These are phyloP conservation scores for Trichophyton benhamiae DNA, from an alignment of 2,329 filamentous ascomycete genomes.

Conservation along the genomic window DNA sequence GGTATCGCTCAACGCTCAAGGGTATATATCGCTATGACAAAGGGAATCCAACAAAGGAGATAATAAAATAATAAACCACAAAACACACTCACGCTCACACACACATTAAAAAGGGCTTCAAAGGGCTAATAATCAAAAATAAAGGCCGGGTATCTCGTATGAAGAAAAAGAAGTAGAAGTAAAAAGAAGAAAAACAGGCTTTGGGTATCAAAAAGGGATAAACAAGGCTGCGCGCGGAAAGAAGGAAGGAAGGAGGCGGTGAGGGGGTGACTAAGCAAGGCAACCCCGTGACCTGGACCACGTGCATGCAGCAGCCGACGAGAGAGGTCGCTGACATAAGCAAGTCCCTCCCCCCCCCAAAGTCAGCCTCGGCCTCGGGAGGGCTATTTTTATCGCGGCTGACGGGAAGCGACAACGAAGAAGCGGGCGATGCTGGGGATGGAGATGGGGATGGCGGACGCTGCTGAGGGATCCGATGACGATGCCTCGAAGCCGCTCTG, in stretches of 20 bases:
- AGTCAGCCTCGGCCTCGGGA: neutral
- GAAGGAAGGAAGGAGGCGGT: neutral
- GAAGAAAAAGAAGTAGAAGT: neutral
- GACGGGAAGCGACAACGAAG: neutral
- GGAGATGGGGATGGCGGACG: neutral
- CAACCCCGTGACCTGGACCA: neutral
- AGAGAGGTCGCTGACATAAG: neutral
- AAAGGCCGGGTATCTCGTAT: neutral
- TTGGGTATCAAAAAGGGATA: conserved; percentile 1
- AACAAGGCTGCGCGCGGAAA: neutral
- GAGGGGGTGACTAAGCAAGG: neutral
- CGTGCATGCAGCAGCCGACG: neutral
- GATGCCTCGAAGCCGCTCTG: neutral
- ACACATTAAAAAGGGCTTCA: too few relatives aligned
- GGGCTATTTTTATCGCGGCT: neutral
- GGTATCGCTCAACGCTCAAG: conserved; percentile 1
- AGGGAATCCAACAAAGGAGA: neutral
- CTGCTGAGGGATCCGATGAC: neutral
- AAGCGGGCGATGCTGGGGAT: neutral
- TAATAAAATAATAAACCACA: neutral
- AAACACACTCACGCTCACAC: neutral
- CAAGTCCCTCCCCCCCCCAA: neutral
- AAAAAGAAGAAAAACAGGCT: neutral
- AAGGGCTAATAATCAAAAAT: too few relatives aligned
- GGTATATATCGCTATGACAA: neutral